phyloP scores from a whole-genome alignment of 495 filamentous ascomycete genomes.

The Xylaria intraflava region DNA sequence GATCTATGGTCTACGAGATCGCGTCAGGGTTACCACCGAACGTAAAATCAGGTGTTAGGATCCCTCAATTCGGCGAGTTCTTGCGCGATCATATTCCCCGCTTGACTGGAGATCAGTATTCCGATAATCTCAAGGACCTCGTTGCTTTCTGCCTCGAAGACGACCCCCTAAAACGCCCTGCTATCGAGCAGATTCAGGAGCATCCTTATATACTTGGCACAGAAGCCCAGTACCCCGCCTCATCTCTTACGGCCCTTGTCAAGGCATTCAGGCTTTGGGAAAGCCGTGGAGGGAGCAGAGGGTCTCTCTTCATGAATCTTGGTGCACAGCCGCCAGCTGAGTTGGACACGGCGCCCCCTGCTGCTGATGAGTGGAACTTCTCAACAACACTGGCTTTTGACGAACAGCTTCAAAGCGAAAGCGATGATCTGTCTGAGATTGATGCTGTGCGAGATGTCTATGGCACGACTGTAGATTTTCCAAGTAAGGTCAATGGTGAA shows the following conservation, averaged over 20 bases:
- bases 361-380: constrained; percentile 83
- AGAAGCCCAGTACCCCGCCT: constrained; percentile 59
- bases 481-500: constrained; percentile 31
- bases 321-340: constrained; percentile 58
- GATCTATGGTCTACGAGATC: constrained; percentile 84
- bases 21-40: constrained; percentile 82
- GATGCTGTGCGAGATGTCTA: constrained; percentile 48
- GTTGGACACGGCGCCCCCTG: constrained; percentile 31
- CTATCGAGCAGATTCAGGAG: constrained; percentile 57
- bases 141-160: constrained; percentile 75
- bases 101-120: constrained; percentile 71
- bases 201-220: constrained; percentile 61
- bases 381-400: constrained; percentile 83
- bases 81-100: constrained; percentile 58
- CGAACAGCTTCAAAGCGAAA: constrained; percentile 44
- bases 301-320: constrained; percentile 70
- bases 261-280: constrained; percentile 83
- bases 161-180: constrained; percentile 65
- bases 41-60: constrained; percentile 43
- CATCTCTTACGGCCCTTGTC: constrained; percentile 64
- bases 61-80: constrained; percentile 51
- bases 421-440: constrained; percentile 20
- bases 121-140: constrained; percentile 65
- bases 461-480: constrained; percentile 41
- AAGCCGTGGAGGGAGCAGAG: constrained; percentile 69